Base-by-base conservation (phyloP, 345 rosid species). In the Erodium maritimum region DNA sequence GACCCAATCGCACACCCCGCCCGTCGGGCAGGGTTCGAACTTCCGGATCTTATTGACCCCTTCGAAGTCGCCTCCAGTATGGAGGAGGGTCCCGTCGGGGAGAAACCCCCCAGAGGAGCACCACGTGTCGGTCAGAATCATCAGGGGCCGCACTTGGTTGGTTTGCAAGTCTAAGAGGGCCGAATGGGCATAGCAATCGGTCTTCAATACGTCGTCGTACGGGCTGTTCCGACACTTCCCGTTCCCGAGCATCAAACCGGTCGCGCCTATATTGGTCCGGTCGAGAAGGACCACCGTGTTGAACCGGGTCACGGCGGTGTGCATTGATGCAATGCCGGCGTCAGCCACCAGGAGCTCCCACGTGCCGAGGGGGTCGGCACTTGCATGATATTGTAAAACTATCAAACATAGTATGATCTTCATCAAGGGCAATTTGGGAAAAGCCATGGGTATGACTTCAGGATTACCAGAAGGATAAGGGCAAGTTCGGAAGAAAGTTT, bases 271-370 rank as follows among this genome's bases (percentile, higher is more conserved):
- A 79, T 90, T 74, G 21, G 97, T 88, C 54, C 96, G 76, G 72
- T 91, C 97, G 17, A 91, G 70, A 62, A 91, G 86, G 53, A 91
- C 69, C 25, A 88, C 96, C 50, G 95, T 88, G 84, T 91, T 91
- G 82, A 91, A 91, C 62, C 96, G 90, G 1, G 97, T 91, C 16
- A 91, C 95, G 21, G 87, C 88, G 23, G 97, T 85, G 85, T 91
- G 97, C 96, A 91, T 91, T 61, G 97, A 88, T 60, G 97, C 76
- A 58, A 91, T 73, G 17, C 96, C 97, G 19, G 91, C 97, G 67
- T 87, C 60, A 1, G 79, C 63, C 58, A 85, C 70, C 23, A 85
- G 50, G 16, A 91, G 73, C 21, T 88, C 95, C 97, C 97, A 91
- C 23, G 82, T 72, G 63, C 97, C 95, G 6, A 91, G 97, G 19